Conservation (phyloP, 768 basidiomycete species). For the Cantharellus anzutake region DNA sequence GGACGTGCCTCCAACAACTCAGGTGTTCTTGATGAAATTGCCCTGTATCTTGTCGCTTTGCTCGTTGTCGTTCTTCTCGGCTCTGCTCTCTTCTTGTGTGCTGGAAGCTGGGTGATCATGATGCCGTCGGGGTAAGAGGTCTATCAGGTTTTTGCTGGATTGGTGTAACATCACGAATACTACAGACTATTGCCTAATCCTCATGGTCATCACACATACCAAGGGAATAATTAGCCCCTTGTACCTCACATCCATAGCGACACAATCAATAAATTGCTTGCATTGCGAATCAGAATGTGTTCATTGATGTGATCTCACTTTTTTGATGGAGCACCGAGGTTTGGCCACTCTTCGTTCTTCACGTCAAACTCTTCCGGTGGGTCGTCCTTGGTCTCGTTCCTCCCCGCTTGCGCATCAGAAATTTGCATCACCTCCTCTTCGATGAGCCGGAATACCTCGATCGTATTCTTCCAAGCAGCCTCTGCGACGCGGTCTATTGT, state of each 20-base stretch:
- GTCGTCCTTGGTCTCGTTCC: not conserved
- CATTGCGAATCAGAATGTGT: no score
- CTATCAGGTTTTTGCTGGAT: no score
- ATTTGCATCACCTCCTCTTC: slow-evolving; percentile 12
- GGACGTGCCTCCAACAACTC: not conserved
- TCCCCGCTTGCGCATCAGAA: not conserved
- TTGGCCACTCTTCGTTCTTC: slow-evolving; percentile 2
- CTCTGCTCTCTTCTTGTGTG: not conserved
- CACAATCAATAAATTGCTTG: no score
- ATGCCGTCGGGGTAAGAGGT: no score
- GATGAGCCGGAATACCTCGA: slow-evolving; percentile 35
- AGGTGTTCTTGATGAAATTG: not conserved
- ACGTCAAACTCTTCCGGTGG: not conserved
- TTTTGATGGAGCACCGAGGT: not conserved
- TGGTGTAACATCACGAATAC: not conserved
- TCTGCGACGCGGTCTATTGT: slow-evolving; percentile 36
- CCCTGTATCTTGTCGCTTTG: not conserved
- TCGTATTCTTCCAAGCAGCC: slow-evolving; percentile 42
- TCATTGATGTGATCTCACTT: no score
- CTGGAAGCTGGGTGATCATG: not conserved
- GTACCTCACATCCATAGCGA: no score
- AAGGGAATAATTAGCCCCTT: no score
- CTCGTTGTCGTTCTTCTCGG: not conserved
- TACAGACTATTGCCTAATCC: not conserved
- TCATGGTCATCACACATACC: no score